Base-by-base conservation (phyloP, 306 rosid genomes). In the Cucurbita ficifolia region DNA sequence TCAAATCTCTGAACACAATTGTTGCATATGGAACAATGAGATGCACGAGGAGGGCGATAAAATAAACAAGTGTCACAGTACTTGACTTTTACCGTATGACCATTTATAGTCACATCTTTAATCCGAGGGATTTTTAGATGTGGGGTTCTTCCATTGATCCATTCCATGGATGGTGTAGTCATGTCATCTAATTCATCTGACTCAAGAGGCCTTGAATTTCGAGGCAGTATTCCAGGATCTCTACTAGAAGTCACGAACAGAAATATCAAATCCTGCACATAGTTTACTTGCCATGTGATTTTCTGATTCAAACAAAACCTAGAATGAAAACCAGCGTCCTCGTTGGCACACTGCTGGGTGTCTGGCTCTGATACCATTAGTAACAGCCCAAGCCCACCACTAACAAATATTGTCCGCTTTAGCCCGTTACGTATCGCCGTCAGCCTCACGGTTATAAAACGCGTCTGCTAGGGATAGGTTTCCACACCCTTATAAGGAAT, bases 11-110 rank as follows among this genome's bases (percentile, higher is more conserved):
- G 87, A 73, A 94, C 91, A 67, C 98, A 94, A 78, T 94, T 94
- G 92, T 94, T 91, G 91, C 98, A 94, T 78, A 94, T 83, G 76
- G 98, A 94, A 79, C 98, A 94, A 82, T 94, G 98, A 80, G 98
- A 94, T 76, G 94, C 88, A 18, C 98, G 97, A 59, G 97, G 97
- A 19, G 92, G 96, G 53, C 97, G 96, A 89, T 90, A 94, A 48
- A 90, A 93, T 84, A 90, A 79, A 85, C 98, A 94, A 12, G 98
- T 90, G 53, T 94, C 98, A 38, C 98, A 94, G 83, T 89, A 94
- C 86, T 94, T 94, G 76, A 94, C 96, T 86, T 87, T 90, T 75
- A 94, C 85, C 2, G 79, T 39, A 52, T 94, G 87, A 70, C 97
- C 98, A 83, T 90, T 90, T 59, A 94, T 80, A 17, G 69, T 38